phyloP scores from a whole-genome alignment of 768 basidiomycete genomes.

The Epithele typhae region DNA sequence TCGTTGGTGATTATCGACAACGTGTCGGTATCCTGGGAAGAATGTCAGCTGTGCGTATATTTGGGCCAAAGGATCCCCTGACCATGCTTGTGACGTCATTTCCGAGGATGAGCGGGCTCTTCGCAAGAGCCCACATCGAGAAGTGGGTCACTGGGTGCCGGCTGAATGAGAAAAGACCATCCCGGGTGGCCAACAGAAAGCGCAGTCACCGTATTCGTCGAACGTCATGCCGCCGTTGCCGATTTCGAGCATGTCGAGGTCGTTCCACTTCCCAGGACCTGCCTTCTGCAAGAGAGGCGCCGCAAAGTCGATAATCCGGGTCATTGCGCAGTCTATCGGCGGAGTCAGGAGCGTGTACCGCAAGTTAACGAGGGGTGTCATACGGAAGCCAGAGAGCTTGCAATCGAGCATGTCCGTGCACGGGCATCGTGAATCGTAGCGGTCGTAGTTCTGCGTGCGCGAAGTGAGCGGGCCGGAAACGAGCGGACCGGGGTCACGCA shows the following conservation, averaged over 20 bases:
- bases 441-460: constrained; percentile 26
- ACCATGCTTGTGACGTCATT: constrained; percentile 37
- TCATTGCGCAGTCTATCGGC: constrained; percentile 27
- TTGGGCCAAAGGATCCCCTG: no score
- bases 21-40: constrained; percentile 29
- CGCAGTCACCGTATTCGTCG: constrained; percentile 34
- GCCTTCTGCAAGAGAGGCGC: constrained; percentile 33
- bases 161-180: no score
- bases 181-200: neutral
- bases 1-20: constrained; percentile 34
- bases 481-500: neutral
- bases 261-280: constrained; percentile 32
- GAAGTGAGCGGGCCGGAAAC: neutral
- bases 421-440: constrained; percentile 34
- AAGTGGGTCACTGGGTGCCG: constrained; percentile 32
- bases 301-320: constrained; percentile 34
- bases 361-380: neutral
- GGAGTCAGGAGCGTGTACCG: neutral
- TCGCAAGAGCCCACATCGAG: constrained; percentile 38
- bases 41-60: neutral
- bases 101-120: constrained; percentile 39
- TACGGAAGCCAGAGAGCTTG: constrained; percentile 34
- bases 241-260: constrained; percentile 36
- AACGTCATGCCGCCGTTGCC: constrained; percentile 36
- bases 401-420: constrained; percentile 33